Evolutionary conservation across 495 filamentous ascomycete species (phyloP).

Genomic region (Talaromyces ruber): DNA sequence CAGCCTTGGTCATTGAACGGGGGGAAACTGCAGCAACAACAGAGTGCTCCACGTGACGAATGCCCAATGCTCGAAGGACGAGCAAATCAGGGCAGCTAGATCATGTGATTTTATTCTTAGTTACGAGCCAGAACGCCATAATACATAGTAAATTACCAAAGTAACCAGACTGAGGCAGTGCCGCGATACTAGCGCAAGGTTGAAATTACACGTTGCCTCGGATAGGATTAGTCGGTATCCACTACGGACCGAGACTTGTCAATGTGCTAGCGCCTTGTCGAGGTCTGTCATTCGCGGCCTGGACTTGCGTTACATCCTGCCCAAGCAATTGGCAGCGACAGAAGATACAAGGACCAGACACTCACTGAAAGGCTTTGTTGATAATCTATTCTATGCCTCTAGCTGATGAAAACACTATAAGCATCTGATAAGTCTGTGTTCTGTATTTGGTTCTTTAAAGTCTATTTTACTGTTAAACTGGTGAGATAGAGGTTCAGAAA

Average conservation of each 20-base stretch:
- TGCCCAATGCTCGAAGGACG: slow-evolving; percentile 1
- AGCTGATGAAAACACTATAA: neutral
- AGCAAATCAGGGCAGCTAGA: neutral
- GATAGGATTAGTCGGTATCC: neutral
- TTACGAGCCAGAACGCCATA: neutral
- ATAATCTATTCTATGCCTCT: no score
- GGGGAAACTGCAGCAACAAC: neutral
- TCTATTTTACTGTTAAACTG: no score
- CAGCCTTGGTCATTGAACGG: neutral
- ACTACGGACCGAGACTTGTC: slow-evolving; percentile 3
- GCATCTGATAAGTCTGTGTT: neutral
- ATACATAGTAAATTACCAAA: slow-evolving; percentile 3
- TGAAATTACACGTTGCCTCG: neutral
- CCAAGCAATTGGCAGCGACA: neutral
- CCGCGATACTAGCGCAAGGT: neutral
- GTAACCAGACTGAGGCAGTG: neutral
- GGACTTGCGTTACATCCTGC: neutral
- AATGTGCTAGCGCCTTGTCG: neutral
- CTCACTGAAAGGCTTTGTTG: neutral
- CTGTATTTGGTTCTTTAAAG: neutral
- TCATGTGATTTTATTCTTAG: neutral
- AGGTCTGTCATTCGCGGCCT: neutral
- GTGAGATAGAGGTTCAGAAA: neutral
- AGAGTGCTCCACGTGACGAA: slow-evolving; percentile 1
- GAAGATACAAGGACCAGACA: no score